phyloP scores from a whole-genome alignment of 306 rosid genomes.

The Elaeagnus macrophylla region DNA sequence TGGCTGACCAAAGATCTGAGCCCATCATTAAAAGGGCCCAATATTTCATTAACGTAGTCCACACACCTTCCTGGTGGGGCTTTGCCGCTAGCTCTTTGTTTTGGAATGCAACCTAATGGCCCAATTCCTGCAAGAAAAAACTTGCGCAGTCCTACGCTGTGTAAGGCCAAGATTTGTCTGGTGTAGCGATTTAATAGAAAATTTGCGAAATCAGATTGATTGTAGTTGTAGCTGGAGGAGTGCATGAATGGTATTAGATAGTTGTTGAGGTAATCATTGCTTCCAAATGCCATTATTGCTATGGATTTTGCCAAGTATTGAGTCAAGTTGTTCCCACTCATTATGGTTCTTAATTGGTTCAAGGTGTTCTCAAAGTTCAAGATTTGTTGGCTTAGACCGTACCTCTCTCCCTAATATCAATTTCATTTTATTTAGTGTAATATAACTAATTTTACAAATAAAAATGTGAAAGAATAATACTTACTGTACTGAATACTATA shows the following conservation, averaged over 20 bases:
- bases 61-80: slow-evolving; percentile 49
- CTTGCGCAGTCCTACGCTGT: slow-evolving; percentile 52
- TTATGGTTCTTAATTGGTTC: background rate
- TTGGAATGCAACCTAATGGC: slow-evolving; percentile 82
- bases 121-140: slow-evolving; percentile 54
- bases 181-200: slow-evolving; percentile 46
- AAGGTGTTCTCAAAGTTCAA: slow-evolving; percentile 11
- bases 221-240: slow-evolving; percentile 33
- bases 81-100: slow-evolving; percentile 33
- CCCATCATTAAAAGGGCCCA: slow-evolving; percentile 54
- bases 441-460: no score
- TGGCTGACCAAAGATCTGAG: slow-evolving; percentile 42
- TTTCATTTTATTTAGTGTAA: no score
- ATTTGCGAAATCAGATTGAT: slow-evolving; percentile 37
- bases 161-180: slow-evolving; percentile 43
- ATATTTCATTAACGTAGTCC: slow-evolving; percentile 52
- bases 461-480: no score
- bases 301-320: slow-evolving; percentile 12
- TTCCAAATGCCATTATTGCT: slow-evolving; percentile 30
- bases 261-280: slow-evolving; percentile 74
- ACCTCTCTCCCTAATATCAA: slow-evolving; percentile 8
- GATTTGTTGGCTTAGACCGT: slow-evolving; percentile 13
- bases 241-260: slow-evolving; percentile 54
- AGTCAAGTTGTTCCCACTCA: background rate
- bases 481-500: no score